Base-by-base conservation (phyloP, 768 basidiomycete genomes). In the Steccherinum ochraceum region DNA sequence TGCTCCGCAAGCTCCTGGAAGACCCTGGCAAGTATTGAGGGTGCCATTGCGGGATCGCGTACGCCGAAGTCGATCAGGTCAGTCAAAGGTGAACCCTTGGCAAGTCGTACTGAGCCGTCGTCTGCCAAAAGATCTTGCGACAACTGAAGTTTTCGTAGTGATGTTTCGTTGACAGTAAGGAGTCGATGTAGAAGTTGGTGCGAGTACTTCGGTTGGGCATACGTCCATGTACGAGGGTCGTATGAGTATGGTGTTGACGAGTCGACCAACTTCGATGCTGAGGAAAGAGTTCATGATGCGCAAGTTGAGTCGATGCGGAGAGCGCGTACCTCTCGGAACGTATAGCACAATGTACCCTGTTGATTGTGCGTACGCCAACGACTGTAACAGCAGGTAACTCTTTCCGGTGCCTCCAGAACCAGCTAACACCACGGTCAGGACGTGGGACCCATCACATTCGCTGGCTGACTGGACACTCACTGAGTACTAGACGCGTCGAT, bases 271-370 rank as follows among this genome's bases (percentile, higher is more conserved):
- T 69, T 71, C 52, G 75, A 71, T 1, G 73, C 81, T 18, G 2
- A 20, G 30, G 30, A 12, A 35, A 10, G 26, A 11, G 40, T 3
- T 12, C 24, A 21, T n/a, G 20, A 43, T 50, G 16, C 12, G 3
- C 19, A 16, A n/a, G 25, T 4, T 35, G 41, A 12, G 23, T 42
- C 11, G 5, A 50, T 30, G 27, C 19, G 19, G 2, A 4, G 45
- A 24, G 10, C n/a, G 40, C 51, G 24, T 25, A 89, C 90, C 81
- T 68, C 85, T 74, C 2, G 93, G 91, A 21, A 93, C 77, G 63
- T 93, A 96, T 16, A 94, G 66, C 16, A 92, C 89, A 19, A 94
- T 75, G 88, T 90, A 93, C 23, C 78, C 76, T 19, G 78, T 75
- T 2, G 75, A 66, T 10, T 76, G 58, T 26, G 82, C 84, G 55